These are phyloP conservation scores for Haplosporangium gracile DNA, from an alignment of 192 early-diverging fungal species.

Conservation along the genomic window DNA sequence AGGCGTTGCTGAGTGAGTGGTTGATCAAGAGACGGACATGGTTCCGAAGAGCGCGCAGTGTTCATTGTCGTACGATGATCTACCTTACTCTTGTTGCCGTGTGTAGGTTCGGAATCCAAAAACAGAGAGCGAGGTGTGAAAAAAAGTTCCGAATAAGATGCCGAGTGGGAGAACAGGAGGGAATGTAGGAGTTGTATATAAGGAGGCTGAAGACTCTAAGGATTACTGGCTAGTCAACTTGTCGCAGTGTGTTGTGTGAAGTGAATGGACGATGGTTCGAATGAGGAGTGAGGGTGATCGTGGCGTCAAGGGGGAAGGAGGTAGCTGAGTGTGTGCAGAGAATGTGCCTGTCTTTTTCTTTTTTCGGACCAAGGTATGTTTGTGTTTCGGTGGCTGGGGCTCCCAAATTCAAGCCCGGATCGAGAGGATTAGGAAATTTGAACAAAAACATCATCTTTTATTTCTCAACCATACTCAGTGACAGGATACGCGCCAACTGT, in stretches of 20 bases:
- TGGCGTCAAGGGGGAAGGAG: neutral
- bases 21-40: neutral
- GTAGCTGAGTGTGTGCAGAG: neutral
- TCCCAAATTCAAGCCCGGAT: neutral
- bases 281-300: neutral
- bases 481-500: conserved; percentile 46
- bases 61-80: neutral
- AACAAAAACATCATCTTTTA: neutral
- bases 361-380: neutral
- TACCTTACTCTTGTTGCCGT: neutral
- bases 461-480: conserved; percentile 49
- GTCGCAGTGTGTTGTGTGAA: neutral
- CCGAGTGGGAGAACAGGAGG: neutral
- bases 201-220: neutral
- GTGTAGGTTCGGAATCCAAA: neutral
- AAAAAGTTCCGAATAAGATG: neutral
- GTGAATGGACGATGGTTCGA: neutral
- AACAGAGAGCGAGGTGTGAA: neutral
- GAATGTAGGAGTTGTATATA: neutral
- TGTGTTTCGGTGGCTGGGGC: neutral
- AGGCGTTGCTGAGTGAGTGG: neutral
- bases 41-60: neutral
- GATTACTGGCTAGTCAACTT: neutral
- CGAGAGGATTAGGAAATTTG: neutral
- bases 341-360: neutral